A percentile compares a stretch with the other conserved stretches of the same genome.
Conservation (phyloP, 306 rosid genomes). For the Prinsepia uniflora region DNA sequence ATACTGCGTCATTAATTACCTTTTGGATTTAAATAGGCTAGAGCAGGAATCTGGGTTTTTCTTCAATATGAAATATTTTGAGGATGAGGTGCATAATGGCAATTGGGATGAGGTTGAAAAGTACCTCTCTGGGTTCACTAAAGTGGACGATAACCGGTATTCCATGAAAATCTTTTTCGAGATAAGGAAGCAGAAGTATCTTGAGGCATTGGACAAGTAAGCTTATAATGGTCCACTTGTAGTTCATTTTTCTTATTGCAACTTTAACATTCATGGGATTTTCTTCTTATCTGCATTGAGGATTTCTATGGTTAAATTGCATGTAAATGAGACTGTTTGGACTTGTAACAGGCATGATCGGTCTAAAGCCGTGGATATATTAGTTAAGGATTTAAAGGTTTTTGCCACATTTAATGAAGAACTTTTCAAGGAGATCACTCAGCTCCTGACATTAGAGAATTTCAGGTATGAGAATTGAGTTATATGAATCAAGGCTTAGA, state of each 20-base stretch:
- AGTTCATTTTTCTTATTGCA: not conserved
- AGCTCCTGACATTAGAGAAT: conserved; percentile 86
- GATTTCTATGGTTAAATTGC: conserved; percentile 13
- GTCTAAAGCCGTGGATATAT: conserved; percentile 84
- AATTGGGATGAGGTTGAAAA: conserved; percentile 99
- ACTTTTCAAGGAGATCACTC: conserved; percentile 92
- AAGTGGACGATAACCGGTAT: conserved; percentile 94
- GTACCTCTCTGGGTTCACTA: conserved; percentile 95
- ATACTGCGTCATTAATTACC: conserved; percentile 31
- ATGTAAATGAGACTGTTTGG: conserved; percentile 12
- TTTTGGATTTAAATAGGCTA: conserved; percentile 45
- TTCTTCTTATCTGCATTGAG: conserved; percentile 7
- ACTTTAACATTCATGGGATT: not conserved
- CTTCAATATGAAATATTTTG: conserved; percentile 96
- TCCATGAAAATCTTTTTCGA: conserved; percentile 98
- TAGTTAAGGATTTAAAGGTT: conserved; percentile 87
- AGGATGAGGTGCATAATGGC: conserved; percentile 96
- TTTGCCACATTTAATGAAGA: conserved; percentile 91
- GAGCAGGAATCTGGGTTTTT: conserved; percentile 99
- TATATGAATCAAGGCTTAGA: not conserved
- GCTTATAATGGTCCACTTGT: conserved; percentile 25
- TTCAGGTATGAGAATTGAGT: conserved; percentile 51
- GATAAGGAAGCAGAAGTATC: conserved; percentile 98
- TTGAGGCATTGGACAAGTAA: conserved; percentile 96
- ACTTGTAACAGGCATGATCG: conserved; percentile 71